These are phyloP conservation scores for Veloboletus limbatus DNA, from an alignment of 1,284 basidiomycete species.

Conservation along the genomic window DNA sequence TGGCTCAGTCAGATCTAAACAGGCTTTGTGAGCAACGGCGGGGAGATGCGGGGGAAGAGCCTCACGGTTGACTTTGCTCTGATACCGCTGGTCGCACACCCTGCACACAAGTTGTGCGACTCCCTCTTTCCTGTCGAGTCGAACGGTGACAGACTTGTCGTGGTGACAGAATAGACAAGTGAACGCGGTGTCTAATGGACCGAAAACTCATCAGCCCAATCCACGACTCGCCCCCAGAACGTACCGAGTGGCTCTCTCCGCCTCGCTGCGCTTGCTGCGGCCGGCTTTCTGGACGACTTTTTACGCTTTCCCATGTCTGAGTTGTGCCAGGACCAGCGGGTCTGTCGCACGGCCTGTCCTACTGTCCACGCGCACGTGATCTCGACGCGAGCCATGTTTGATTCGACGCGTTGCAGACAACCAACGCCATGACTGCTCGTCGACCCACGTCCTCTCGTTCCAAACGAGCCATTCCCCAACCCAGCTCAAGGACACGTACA, in stretches of 20 bases:
- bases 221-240: conserved; percentile 20
- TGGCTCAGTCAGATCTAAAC: conserved; percentile 73
- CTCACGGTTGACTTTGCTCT: conserved; percentile 83
- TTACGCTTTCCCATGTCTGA: conserved; percentile 81
- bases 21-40: conserved; percentile 18
- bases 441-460: conserved; percentile 22
- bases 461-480: conserved; percentile 9
- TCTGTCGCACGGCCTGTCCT: no score
- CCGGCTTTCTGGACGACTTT: conserved; percentile 76
- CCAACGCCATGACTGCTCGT: conserved; percentile 30
- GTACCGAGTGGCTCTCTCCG: conserved; percentile 70
- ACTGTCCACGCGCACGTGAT: conserved; percentile 34
- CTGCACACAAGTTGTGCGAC: conserved; percentile 74
- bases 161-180: conserved; percentile 91
- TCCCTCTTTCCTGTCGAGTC: conserved; percentile 81
- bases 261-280: conserved; percentile 49
- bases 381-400: conserved; percentile 30
- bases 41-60: conserved; percentile 18
- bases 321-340: no score
- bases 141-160: conserved; percentile 84
- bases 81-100: conserved; percentile 79
- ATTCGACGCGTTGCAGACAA: conserved; percentile 22
- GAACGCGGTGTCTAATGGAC: conserved; percentile 67
- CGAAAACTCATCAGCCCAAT: conserved; percentile 7
- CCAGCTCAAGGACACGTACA: conserved; percentile 18